Conservation (phyloP, 1,284 basidiomycete genomes). For the Melampsora larici-populina region DNA sequence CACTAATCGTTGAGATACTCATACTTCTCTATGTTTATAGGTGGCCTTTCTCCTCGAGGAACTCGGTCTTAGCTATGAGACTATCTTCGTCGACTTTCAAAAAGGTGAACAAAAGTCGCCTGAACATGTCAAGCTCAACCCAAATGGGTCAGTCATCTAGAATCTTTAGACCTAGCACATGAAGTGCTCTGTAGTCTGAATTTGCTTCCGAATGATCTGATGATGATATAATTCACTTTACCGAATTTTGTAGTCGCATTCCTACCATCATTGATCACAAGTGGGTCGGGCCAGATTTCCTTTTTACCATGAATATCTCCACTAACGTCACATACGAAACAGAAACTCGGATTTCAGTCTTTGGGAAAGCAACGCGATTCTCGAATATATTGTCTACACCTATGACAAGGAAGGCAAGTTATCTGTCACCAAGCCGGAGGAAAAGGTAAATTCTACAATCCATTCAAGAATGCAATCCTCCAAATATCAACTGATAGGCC, state of each 20-base stretch:
- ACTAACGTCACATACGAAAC: slow-evolving; percentile 42
- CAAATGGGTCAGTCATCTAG: slow-evolving; percentile 3
- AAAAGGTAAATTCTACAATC: background rate
- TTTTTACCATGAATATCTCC: background rate
- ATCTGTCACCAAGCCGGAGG: slow-evolving; percentile 4
- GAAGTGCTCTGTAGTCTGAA: background rate
- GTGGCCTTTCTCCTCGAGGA: slow-evolving; percentile 18
- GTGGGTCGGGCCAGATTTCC: background rate
- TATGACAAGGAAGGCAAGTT: slow-evolving; percentile 47
- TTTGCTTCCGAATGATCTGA: background rate
- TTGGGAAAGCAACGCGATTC: slow-evolving; percentile 50
- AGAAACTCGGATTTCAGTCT: slow-evolving; percentile 43
- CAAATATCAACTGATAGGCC: background rate
- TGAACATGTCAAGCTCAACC: slow-evolving; percentile 4
- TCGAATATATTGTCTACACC: slow-evolving; percentile 49
- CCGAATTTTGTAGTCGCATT: slow-evolving; percentile 6
- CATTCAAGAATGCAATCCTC: no score
- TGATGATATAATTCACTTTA: background rate
- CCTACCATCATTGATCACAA: slow-evolving; percentile 26
- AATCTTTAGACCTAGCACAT: background rate
- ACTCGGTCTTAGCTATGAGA: slow-evolving; percentile 20
- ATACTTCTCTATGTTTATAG: background rate
- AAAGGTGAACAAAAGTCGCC: slow-evolving; percentile 15
- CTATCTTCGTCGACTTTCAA: slow-evolving; percentile 13
- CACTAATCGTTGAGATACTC: background rate